A percentile compares a stretch with the other conserved stretches of the same genome.
Conservation (phyloP, 1,139 yeast species). For the Lodderomyces oxycetoniae region DNA sequence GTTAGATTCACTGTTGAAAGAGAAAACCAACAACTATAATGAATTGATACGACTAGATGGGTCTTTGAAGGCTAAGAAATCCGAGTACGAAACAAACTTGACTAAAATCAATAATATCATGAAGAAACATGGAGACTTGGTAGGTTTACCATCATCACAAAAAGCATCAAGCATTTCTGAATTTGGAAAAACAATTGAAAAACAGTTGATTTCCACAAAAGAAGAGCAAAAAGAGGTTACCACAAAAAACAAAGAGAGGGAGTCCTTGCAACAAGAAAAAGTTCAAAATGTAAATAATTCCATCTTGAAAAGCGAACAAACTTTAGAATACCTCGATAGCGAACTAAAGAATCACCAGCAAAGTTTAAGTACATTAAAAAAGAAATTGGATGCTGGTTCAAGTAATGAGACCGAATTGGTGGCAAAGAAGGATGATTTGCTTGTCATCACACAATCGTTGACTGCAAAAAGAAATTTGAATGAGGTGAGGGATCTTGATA, state of each 20-base stretch:
- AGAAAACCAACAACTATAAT: slow-evolving; percentile 33
- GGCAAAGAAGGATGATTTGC: slow-evolving; percentile 30
- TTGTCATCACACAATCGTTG: slow-evolving; percentile 28
- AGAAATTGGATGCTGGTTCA: slow-evolving; percentile 40
- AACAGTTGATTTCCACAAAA: slow-evolving; percentile 5
- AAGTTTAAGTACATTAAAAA: slow-evolving; percentile 31
- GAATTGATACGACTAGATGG: slow-evolving; percentile 52
- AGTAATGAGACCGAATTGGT: slow-evolving; percentile 25
- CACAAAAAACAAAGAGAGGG: slow-evolving; percentile 11
- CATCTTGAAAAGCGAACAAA: slow-evolving; percentile 15
- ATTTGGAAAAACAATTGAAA: slow-evolving; percentile 12
- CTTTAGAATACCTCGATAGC: slow-evolving; percentile 14
- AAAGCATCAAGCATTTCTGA: slow-evolving; percentile 9
- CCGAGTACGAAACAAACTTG: slow-evolving; percentile 18
- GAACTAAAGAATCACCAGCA: slow-evolving; percentile 27
- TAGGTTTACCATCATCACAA: slow-evolving; percentile 6
- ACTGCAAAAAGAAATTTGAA: slow-evolving; percentile 23
- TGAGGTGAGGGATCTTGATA: slow-evolving; percentile 26
- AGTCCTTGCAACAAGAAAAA: slow-evolving; percentile 13
- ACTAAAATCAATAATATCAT: slow-evolving; percentile 12
- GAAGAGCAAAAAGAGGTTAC: slow-evolving; percentile 10
- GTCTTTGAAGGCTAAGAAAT: slow-evolving; percentile 48
- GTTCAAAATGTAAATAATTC: slow-evolving; percentile 13
- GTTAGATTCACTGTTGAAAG: slow-evolving; percentile 17
- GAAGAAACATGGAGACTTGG: slow-evolving; percentile 8